Evolutionary conservation across 2,329 filamentous ascomycete genomes (phyloP), one percentile per base, ranked within the genome.

Genomic region (Beauveria varroae): DNA sequence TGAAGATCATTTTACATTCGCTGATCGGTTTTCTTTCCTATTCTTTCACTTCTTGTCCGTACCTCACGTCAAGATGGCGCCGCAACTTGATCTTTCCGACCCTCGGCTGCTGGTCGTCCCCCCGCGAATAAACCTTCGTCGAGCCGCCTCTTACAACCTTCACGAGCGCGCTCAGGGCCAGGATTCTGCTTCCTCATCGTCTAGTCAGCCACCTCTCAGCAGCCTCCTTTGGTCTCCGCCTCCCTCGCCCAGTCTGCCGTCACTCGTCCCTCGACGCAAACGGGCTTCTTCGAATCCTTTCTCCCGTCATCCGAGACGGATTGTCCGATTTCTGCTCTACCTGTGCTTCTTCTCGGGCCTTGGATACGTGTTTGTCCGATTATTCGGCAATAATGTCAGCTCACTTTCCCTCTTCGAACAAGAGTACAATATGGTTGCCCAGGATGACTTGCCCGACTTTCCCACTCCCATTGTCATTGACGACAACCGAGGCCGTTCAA

Each of bases 401-500:
- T 66, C 70, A 68, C 68, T 70, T 3, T 85, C 84, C 69, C 75
- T 84, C 73, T 55, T 71, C 66, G 44, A 69, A 20, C 76, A 81
- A 52, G 76, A 84, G 55, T 87, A 85, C 70, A 86, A 90, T 67
- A 86, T 90, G 79, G 81, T 89, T 8, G 83, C 81, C 43, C 85
- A 85, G 63, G 81, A 86, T 63, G 78, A 78, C 47, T 72, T 91
- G n/a, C 89, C 90, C 0, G 81, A 87, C 30, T 86, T 89, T 64
- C 87, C 90, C 0, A 88, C 87, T 0, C 88, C 90, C 0, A 80
- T 95, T 22, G 80, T 90, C 6, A 79, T 93, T 51, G 83, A 81
- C 16, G 89, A 92, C 73, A 75, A 78, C 28, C 77, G 79, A 50
- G 88, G 88, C 3, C 81, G 80, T 57, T 78, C 85, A 12, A 87